Base-by-base conservation (phyloP, 805 yeast species). In the Candida silvatica region DNA sequence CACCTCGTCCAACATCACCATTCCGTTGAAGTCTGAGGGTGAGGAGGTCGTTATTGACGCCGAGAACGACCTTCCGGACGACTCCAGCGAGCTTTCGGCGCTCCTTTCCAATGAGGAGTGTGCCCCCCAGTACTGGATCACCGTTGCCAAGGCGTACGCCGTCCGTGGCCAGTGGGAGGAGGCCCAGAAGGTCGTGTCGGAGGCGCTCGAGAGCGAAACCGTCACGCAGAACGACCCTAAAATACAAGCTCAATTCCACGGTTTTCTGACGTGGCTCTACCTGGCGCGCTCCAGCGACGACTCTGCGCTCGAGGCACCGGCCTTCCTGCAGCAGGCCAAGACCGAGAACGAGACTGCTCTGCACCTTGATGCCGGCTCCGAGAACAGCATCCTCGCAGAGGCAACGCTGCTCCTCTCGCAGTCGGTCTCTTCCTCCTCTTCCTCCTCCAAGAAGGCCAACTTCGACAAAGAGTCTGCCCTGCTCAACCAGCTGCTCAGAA, bases 11-110 rank as follows among this genome's bases (percentile, higher is more conserved):
- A 52, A 48, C 30, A 49, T 57, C 12, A 44, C 59, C 9, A 80
- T 90, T 49, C 96, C 95, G 29, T 63, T 86, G 52, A 69, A 68
- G 42, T 80, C 71, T 37, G 77, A 79, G 38, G 83, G 80, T 48
- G 95, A 87, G 59, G 82, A 85, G 41, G 95, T 90, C 43, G 80
- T 85, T 35, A 74, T 92, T 46, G 90, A 87, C 49, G 68, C 82
- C 40, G 71, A 71, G 35, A 76, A 77, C 24, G 97, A 90, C 51
- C 66, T 87, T 37, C 94, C 95, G 4, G 95, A 84, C 17, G 95
- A 90, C 54, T 84, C 95, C 4, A 69, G 75, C 30, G 97, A 92
- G 51, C 67, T 92, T 42, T 76, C 82, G 44, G 71, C 74, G 19
- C 70, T 90, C 42, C 64, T 92, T 42, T 80, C 82, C 42, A 84